A percentile compares a stretch with the other conserved stretches of the same genome.
Evolutionary conservation across 495 filamentous ascomycete species (phyloP).

Genomic region (Thermothielavioides terrestris): DNA sequence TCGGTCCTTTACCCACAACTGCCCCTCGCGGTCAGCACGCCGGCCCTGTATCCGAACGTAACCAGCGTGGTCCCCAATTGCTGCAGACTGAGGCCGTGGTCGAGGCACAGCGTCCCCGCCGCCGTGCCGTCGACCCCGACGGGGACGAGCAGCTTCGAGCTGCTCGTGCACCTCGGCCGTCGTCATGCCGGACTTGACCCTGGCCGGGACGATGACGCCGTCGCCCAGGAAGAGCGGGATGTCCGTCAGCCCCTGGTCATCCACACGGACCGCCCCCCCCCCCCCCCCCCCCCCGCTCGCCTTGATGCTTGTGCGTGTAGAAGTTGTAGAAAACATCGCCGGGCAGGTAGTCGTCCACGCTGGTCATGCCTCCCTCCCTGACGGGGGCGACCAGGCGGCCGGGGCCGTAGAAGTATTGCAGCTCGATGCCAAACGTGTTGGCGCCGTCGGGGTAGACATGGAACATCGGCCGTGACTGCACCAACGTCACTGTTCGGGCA

Average conservation of each 20-base stretch:
- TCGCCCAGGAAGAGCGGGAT: constrained; percentile 69
- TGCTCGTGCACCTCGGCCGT: constrained; percentile 58
- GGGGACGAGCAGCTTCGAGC: constrained; percentile 63
- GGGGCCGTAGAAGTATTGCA: constrained; percentile 49
- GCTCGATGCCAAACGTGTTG: constrained; percentile 39
- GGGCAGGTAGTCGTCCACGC: constrained; percentile 65
- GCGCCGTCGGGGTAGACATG: constrained; percentile 62
- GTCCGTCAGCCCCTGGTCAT: constrained; percentile 48
- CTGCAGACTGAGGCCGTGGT: constrained; percentile 51
- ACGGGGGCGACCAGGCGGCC: constrained; percentile 68
- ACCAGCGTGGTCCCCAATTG: constrained; percentile 43
- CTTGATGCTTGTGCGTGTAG: constrained; percentile 50
- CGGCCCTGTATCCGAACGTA: constrained; percentile 44
- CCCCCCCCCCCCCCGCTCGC: too few species aligned
- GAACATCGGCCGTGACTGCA: constrained; percentile 55
- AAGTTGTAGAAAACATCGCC: constrained; percentile 72
- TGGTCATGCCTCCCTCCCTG: constrained; percentile 51
- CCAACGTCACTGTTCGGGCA: constrained; percentile 72
- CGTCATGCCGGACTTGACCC: constrained; percentile 55
- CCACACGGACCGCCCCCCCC: constrained; percentile 43
- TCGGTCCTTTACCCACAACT: constrained; percentile 41
- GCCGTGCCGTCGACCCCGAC: constrained; percentile 41
- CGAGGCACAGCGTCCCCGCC: constrained; percentile 45
- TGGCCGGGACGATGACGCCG: constrained; percentile 59
- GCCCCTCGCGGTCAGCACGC: constrained; percentile 44